A percentile compares a stretch with the other conserved stretches of the same genome.
Evolutionary conservation across 805 yeast genomes (phyloP).

Genomic region (Saccharomycopsis olivae): DNA sequence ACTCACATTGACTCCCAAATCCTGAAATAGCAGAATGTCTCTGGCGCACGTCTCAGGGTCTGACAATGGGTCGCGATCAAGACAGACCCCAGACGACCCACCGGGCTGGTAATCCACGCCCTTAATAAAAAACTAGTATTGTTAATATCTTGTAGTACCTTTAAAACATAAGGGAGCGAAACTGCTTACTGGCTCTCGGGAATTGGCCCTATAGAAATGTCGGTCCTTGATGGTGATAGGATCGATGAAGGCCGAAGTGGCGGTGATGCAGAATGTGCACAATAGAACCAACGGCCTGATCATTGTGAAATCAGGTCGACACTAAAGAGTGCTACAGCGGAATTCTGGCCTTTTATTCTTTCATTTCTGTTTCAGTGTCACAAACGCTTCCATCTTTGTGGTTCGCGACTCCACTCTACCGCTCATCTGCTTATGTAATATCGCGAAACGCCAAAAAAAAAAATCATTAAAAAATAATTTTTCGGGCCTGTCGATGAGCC

Average conservation of each 20-base stretch:
- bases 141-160: not conserved
- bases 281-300: too few species aligned
- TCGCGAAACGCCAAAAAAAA: too few species aligned
- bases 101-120: slow-evolving; percentile 98
- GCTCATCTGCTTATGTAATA: too few species aligned
- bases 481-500: too few species aligned
- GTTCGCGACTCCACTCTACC: too few species aligned
- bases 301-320: too few species aligned
- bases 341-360: too few species aligned
- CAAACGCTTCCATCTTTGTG: too few species aligned
- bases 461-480: too few species aligned
- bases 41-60: slow-evolving; percentile 65
- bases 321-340: too few species aligned
- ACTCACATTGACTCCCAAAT: slow-evolving; percentile 62
- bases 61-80: slow-evolving; percentile 60
- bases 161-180: not conserved
- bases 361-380: too few species aligned
- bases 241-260: slow-evolving; percentile 31
- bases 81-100: slow-evolving; percentile 70
- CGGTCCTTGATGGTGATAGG: slow-evolving; percentile 64
- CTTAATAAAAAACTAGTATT: slow-evolving; percentile 45
- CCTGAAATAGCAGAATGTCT: slow-evolving; percentile 72
- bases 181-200: slow-evolving; percentile 42
- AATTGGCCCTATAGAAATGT: slow-evolving; percentile 61
- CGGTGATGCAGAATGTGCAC: too few species aligned